phyloP scores from a whole-genome alignment of 169 alveolate species.

The Cryptosporidium viatorum region DNA sequence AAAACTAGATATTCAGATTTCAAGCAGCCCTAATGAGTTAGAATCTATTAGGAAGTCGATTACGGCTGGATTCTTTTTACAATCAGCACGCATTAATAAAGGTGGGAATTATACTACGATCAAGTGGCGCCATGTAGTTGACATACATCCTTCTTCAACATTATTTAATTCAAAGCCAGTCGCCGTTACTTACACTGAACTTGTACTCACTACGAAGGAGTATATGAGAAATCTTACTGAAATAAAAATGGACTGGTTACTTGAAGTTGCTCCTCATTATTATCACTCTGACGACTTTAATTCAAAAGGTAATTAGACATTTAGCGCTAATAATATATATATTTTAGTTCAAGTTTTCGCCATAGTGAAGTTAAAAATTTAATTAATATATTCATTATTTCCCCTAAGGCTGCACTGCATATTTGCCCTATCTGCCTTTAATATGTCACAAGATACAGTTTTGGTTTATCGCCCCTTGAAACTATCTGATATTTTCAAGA shows the following conservation, averaged over 20 bases:
- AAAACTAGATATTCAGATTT: slow-evolving; percentile 82
- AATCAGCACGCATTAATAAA: slow-evolving; percentile 92
- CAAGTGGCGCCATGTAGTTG: slow-evolving; percentile 94
- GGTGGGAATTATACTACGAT: slow-evolving; percentile 93
- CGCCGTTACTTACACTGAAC: slow-evolving; percentile 93
- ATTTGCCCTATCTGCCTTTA: background rate
- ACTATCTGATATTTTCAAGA: slow-evolving; percentile 84
- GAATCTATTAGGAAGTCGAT: slow-evolving; percentile 92
- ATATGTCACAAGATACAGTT: background rate
- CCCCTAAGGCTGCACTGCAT: background rate
- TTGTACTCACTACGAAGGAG: slow-evolving; percentile 95
- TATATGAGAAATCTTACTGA: slow-evolving; percentile 95
- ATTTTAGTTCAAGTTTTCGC: background rate
- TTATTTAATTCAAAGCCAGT: slow-evolving; percentile 90
- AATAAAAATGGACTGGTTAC: slow-evolving; percentile 94
- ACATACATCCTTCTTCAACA: slow-evolving; percentile 94
- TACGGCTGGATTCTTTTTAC: slow-evolving; percentile 93
- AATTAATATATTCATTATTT: background rate
- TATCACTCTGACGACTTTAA: slow-evolving; percentile 80
- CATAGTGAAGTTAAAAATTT: background rate
- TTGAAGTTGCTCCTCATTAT: slow-evolving; percentile 97
- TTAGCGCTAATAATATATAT: slow-evolving; percentile 3
- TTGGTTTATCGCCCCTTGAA: slow-evolving; percentile 60
- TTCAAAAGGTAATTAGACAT: slow-evolving; percentile 18
- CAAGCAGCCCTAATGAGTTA: slow-evolving; percentile 82